Base-by-base conservation (phyloP, 352 stramenopile genomes). In the Globisporangium paroecandrum region DNA sequence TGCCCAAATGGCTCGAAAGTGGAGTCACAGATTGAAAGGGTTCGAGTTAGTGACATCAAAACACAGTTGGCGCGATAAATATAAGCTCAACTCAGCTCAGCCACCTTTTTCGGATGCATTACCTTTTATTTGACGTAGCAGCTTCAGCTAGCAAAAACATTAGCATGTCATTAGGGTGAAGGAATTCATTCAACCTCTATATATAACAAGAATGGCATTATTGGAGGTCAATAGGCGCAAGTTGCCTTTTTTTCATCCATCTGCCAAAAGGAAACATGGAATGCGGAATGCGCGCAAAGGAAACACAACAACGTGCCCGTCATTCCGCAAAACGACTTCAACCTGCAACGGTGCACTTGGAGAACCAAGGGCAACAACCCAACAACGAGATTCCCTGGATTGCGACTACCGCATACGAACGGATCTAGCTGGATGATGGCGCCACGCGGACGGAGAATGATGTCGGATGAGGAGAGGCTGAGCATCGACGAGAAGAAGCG, bases 401-500 rank as follows among this genome's bases (percentile, higher is more conserved):
- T 24, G 55, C 25, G 7, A 75, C 70, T 41, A n/a, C 51, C 27
- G 54, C 55, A 20, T 41, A 41, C 27, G 1, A 41, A 68, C 25
- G 24, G 58, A 73, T 51, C 43, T 20, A 15, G 18, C 61, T 24
- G 29, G 41, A n/a, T 24, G 13, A 89, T 89, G 82, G 77, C 75
- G 55, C 74, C 75, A 2, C n/a, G 38, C 63, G 76, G 71, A 13
- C 73, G 58, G 54, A 77, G 71, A 70, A 60, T 87, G 2, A 83
- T 60, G 55, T 60, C 81, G 53, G 65, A 73, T 8, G 71, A 79
- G 25, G 78, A 88, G 62, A 72, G 67, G 12, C 60, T 68, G 22
- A 65, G 61, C 38, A 87, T 91, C 62, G 55, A 78, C 8, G 58
- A 69, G 55, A 71, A 89, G 74, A 72, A 77, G 41, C 65, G 65